These are phyloP conservation scores for Rheum nobile DNA, from an alignment of 148 eudicot genomes.

Conservation along the genomic window DNA sequence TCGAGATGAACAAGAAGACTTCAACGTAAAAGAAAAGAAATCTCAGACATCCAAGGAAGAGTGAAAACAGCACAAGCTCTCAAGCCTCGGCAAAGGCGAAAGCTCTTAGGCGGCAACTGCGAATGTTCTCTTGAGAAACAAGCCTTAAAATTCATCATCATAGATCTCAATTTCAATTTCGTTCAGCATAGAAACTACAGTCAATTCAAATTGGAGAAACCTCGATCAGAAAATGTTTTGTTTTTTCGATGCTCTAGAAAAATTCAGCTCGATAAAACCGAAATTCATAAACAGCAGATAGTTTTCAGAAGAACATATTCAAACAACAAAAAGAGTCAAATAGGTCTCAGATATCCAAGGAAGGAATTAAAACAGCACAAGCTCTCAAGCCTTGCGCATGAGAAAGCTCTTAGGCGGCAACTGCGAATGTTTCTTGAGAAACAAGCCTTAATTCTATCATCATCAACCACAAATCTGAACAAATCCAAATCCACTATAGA, in stretches of 20 bases:
- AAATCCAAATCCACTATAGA: too few species aligned
- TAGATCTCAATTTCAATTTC: slow-evolving; percentile 4
- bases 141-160: slow-evolving; percentile 40
- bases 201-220: too few species aligned
- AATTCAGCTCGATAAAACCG: too few species aligned
- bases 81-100: slow-evolving; percentile 45
- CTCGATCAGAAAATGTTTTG: too few species aligned
- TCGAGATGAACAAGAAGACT: too few species aligned
- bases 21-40: neutral
- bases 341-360: slow-evolving; percentile 9
- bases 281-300: too few species aligned
- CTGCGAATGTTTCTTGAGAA: slow-evolving; percentile 67
- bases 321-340: neutral
- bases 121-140: slow-evolving; percentile 59
- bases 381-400: slow-evolving; percentile 28
- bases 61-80: slow-evolving; percentile 9
- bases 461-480: slow-evolving; percentile 14
- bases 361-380: slow-evolving; percentile 7
- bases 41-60: slow-evolving; percentile 16
- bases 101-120: slow-evolving; percentile 32
- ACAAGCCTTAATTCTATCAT: slow-evolving; percentile 40
- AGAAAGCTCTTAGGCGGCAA: slow-evolving; percentile 65
- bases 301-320: neutral
- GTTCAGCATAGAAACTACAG: too few species aligned
- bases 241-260: too few species aligned